Conservation (phyloP, 163 green algal genomes). For the Prototheca wickerhamii region DNA sequence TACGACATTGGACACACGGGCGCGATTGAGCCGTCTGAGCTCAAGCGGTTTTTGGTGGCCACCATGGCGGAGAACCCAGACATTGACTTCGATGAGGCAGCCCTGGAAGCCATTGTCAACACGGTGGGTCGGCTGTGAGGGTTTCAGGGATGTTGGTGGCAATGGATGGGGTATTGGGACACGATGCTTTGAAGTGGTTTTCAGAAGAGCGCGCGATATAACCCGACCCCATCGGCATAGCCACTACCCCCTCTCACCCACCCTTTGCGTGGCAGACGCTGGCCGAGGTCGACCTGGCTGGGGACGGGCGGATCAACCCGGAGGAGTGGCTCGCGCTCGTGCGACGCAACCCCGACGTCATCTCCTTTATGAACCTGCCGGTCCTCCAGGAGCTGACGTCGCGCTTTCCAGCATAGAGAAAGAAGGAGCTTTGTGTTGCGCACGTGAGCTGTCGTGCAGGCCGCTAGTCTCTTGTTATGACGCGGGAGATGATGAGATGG, state of each 20-base stretch:
- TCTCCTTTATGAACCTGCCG: conserved; percentile 63
- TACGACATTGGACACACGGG: conserved; percentile 49
- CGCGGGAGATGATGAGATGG: no score
- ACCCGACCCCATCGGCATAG: no score
- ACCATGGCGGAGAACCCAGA: conserved; percentile 54
- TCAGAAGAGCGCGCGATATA: no score
- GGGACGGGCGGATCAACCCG: conserved; percentile 51
- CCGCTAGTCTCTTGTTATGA: no score
- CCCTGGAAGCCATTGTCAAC: conserved; percentile 50
- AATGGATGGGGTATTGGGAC: no score
- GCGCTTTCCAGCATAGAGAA: neutral
- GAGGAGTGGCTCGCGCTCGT: conserved; percentile 55
- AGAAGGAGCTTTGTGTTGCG: no score
- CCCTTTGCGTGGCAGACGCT: conserved; percentile 41
- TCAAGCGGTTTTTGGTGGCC: conserved; percentile 51
- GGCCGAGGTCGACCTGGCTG: conserved; percentile 44
- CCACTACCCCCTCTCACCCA: neutral
- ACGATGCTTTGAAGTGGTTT: no score
- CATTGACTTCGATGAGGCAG: conserved; percentile 43
- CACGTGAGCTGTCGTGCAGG: no score
- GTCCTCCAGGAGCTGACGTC: conserved; percentile 36
- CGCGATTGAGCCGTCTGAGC: conserved; percentile 40
- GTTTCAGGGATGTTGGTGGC: neutral
- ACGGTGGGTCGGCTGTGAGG: conserved; percentile 16
- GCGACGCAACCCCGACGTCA: conserved; percentile 36